Conservation (phyloP, 495 filamentous ascomycete genomes). For the Elasticomyces elasticus region DNA sequence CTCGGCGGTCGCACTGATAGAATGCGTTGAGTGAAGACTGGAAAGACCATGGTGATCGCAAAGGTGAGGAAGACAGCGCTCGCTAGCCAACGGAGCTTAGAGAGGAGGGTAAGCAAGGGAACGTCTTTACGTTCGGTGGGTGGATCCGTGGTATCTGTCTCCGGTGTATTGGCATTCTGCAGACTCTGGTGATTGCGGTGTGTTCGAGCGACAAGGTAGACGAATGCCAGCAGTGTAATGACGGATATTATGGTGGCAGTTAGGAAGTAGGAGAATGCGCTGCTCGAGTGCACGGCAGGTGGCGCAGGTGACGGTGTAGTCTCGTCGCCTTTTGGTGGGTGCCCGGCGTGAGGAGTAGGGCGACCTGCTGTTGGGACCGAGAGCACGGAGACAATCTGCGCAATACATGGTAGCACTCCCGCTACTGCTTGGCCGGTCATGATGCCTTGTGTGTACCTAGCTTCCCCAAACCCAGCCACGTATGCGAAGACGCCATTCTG, state of each 20-base stretch:
- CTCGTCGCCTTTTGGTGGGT: not conserved
- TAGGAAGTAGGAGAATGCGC: slow-evolving; percentile 85
- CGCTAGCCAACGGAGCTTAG: slow-evolving; percentile 63
- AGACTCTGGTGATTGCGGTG: slow-evolving; percentile 31
- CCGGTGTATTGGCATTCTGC: slow-evolving; percentile 11
- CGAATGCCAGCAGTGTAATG: slow-evolving; percentile 48
- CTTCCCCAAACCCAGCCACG: slow-evolving; percentile 68
- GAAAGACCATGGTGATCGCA: slow-evolving; percentile 81
- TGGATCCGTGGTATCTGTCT: slow-evolving; percentile 33
- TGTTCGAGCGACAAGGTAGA: slow-evolving; percentile 44
- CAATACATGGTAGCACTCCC: slow-evolving; percentile 80
- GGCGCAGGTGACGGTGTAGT: slow-evolving; percentile 15
- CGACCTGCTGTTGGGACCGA: slow-evolving; percentile 43
- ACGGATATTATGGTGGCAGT: slow-evolving; percentile 63
- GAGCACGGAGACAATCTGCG: slow-evolving; percentile 74
- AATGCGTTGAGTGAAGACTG: slow-evolving; percentile 80
- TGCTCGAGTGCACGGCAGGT: slow-evolving; percentile 43
- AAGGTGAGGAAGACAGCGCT: slow-evolving; percentile 68
- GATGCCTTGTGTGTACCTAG: slow-evolving; percentile 87
- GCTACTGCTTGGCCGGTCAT: slow-evolving; percentile 93
- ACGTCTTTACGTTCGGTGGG: slow-evolving; percentile 49
- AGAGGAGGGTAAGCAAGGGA: slow-evolving; percentile 54
- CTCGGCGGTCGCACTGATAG: slow-evolving; percentile 43
- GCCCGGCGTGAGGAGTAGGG: too few species aligned
- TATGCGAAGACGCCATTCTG: slow-evolving; percentile 95